A percentile compares a stretch with the other conserved stretches of the same genome.
Evolutionary conservation across 805 yeast genomes (phyloP).

Genomic region (Saturnispora galanensis): DNA sequence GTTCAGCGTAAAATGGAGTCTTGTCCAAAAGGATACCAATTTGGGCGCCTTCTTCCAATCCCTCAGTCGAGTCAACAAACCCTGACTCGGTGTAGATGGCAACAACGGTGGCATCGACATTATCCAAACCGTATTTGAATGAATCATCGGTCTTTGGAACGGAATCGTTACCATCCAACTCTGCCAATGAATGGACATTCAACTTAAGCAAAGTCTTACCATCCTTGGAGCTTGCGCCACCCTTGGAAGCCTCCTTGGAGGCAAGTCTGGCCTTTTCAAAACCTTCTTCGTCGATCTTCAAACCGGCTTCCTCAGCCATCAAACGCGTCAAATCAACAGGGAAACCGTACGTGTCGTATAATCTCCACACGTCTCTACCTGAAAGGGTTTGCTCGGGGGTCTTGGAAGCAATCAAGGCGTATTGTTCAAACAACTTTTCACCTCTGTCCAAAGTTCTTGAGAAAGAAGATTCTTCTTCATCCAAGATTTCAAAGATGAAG

Average conservation of each 20-base stretch:
- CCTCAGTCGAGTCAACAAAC: conserved; percentile 41
- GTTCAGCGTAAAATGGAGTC: conserved; percentile 96
- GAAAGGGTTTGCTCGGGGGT: conserved; percentile 66
- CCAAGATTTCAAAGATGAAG: conserved; percentile 78
- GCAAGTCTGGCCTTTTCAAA: conserved; percentile 85
- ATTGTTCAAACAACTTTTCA: conserved; percentile 90
- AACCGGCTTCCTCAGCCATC: conserved; percentile 97
- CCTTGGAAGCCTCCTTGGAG: conserved; percentile 92
- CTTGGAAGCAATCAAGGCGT: conserved; percentile 73
- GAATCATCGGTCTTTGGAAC: conserved; percentile 79
- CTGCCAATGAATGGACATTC: conserved; percentile 83
- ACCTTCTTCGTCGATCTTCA: conserved; percentile 83
- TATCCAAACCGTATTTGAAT: conserved; percentile 64
- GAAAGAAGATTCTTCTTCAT: conserved; percentile 93
- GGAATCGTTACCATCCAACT: conserved; percentile 46
- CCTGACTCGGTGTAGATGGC: conserved; percentile 67
- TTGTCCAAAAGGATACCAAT: conserved; percentile 77
- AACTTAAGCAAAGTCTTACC: conserved; percentile 61
- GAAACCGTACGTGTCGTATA: conserved; percentile 97
- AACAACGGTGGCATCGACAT: conserved; percentile 57
- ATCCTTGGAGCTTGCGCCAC: conserved; percentile 45
- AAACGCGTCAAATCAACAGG: conserved; percentile 96
- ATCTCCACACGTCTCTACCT: conserved; percentile 97
- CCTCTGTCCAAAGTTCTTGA: conserved; percentile 96
- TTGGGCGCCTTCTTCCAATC: conserved; percentile 34